A percentile compares a stretch with the other conserved stretches of the same genome.
phyloP scores from a whole-genome alignment of 1,284 basidiomycete species.

The Gymnopus androsaceus region DNA sequence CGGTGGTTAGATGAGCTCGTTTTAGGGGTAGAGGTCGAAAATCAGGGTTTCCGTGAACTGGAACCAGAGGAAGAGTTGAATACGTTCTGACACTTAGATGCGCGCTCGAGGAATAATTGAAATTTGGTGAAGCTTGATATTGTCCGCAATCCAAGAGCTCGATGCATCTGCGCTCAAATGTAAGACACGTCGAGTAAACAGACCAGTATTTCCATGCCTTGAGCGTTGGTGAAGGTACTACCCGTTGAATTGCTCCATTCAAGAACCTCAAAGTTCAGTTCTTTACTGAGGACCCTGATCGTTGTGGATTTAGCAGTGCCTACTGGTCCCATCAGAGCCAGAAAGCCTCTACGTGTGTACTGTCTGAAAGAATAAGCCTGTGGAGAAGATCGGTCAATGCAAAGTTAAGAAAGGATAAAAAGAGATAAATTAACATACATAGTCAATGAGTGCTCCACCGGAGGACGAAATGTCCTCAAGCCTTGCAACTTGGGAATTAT shows the following conservation, averaged over 20 bases:
- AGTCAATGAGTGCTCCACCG: slow-evolving; percentile 17
- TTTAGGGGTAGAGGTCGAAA: slow-evolving; percentile 22
- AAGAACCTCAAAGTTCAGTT: too few species aligned
- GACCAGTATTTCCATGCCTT: slow-evolving; percentile 19
- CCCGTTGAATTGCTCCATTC: slow-evolving; percentile 81
- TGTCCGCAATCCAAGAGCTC: background rate
- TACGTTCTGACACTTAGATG: slow-evolving; percentile 64
- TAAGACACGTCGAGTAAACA: background rate
- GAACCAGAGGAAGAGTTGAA: too few species aligned
- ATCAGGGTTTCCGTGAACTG: slow-evolving; percentile 13
- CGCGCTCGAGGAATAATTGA: slow-evolving; percentile 74
- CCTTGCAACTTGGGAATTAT: slow-evolving; percentile 36
- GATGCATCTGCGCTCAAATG: slow-evolving; percentile 58
- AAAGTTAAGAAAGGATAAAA: too few species aligned
- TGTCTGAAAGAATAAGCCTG: too few species aligned
- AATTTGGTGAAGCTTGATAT: slow-evolving; percentile 57
- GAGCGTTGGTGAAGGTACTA: slow-evolving; percentile 31
- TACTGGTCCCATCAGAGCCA: too few species aligned
- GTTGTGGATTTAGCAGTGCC: too few species aligned
- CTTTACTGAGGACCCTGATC: too few species aligned
- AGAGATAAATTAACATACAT: background rate
- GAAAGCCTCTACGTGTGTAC: too few species aligned
- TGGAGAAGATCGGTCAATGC: background rate
- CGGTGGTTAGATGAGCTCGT: slow-evolving; percentile 41
- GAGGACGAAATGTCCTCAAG: slow-evolving; percentile 14